phyloP scores from a whole-genome alignment of 1,284 basidiomycete species.

The Sporisorium graminicola region DNA sequence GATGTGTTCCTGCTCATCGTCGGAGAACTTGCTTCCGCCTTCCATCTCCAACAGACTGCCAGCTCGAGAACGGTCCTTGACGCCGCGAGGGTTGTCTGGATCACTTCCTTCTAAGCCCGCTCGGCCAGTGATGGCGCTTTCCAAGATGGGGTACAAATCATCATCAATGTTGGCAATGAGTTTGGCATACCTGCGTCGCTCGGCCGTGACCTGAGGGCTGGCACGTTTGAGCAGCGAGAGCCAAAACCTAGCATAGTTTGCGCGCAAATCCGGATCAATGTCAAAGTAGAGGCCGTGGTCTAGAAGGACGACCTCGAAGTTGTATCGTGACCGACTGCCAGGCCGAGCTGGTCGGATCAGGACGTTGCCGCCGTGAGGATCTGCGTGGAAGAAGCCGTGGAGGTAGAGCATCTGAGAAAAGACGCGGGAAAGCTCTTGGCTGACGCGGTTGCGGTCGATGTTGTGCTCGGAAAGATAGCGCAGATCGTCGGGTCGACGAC shows the following conservation, averaged over 20 bases:
- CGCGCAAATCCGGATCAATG: conserved; percentile 64
- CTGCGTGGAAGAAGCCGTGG: conserved; percentile 77
- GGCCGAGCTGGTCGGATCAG: conserved; percentile 75
- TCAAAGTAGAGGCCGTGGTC: conserved; percentile 69
- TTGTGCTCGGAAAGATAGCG: conserved; percentile 83
- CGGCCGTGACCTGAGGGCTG: conserved; percentile 58
- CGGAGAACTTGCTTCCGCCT: conserved; percentile 47
- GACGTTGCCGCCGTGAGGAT: conserved; percentile 79
- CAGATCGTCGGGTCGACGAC: conserved; percentile 89
- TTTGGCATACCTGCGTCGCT: conserved; percentile 64
- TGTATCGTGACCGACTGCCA: conserved; percentile 62
- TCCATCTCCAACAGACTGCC: conserved; percentile 63
- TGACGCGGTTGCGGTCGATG: conserved; percentile 94
- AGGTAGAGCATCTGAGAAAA: conserved; percentile 97
- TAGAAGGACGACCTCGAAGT: conserved; percentile 68
- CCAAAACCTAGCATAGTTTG: conserved; percentile 69
- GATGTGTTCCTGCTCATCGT: conserved; percentile 68
- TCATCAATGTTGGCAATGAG: conserved; percentile 67
- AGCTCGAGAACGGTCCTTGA: conserved; percentile 58
- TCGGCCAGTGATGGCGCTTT: conserved; percentile 68
- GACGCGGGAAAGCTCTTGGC: conserved; percentile 79
- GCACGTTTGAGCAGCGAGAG: conserved; percentile 62
- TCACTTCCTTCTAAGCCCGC: conserved; percentile 68
- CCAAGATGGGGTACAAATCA: conserved; percentile 68
- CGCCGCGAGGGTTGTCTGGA: conserved; percentile 61